These are phyloP conservation scores for Tieghemostelium lacteum DNA, from an alignment of 78 protist genomes.

Conservation along the genomic window DNA sequence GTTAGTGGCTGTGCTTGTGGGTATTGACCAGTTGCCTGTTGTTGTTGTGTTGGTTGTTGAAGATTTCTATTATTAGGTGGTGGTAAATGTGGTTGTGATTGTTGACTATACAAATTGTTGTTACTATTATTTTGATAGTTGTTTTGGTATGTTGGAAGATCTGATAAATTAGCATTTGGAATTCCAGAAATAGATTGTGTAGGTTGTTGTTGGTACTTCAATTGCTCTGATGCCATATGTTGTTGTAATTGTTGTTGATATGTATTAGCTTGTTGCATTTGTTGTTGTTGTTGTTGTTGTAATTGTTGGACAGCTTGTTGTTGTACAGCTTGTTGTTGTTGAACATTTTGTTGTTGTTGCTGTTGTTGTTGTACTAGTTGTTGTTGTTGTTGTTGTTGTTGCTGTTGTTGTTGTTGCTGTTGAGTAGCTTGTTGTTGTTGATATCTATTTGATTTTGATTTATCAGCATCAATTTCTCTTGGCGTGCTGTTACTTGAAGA, in stretches of 20 bases:
- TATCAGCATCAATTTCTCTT: background rate
- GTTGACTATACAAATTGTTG: too few relatives aligned
- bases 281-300: conserved; percentile 1
- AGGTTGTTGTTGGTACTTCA: conserved; percentile 2
- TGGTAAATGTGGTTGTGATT: too few relatives aligned
- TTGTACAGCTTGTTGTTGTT: background rate
- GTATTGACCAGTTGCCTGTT: too few relatives aligned
- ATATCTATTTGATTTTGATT: background rate
- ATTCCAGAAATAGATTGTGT: background rate
- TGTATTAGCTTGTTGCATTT: background rate
- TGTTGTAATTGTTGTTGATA: conserved; percentile 23
- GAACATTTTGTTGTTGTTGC: background rate
- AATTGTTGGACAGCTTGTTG: background rate
- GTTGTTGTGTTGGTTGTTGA: background rate
- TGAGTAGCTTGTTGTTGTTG: background rate
- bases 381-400: background rate
- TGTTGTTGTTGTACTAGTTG: background rate
- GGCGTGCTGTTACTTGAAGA: too few relatives aligned
- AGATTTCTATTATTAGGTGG: too few relatives aligned
- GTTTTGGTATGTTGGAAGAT: conserved; percentile 7
- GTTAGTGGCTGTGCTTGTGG: background rate
- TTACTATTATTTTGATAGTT: conserved; percentile 13
- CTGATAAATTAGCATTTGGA: background rate
- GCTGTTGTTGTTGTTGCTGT: background rate
- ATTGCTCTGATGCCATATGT: background rate